Percentiles rank a stretch among this genome's conserved stretches.
phyloP scores from a whole-genome alignment of 225 moss, liverwort and hornwort species.

The Lunularia cruciata region DNA sequence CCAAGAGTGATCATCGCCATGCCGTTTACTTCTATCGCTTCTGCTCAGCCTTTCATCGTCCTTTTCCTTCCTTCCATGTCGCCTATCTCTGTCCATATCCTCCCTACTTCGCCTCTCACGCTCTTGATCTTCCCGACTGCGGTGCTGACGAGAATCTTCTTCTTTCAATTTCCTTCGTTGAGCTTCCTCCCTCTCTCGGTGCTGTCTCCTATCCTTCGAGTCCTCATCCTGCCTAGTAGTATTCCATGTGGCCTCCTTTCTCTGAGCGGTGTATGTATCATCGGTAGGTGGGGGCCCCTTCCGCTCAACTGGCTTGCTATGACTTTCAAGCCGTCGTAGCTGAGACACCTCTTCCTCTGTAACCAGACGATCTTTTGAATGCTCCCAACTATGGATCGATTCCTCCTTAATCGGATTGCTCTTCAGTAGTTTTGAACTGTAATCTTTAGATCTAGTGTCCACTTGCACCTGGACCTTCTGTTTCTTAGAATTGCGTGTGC shows the following conservation, averaged over 20 bases:
- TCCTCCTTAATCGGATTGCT: conserved; percentile 60
- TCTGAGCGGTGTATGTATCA: conserved; percentile 54
- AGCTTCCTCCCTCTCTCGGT: conserved; percentile 65
- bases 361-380: conserved; percentile 55
- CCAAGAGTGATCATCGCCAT: conserved; percentile 63
- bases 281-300: conserved; percentile 41
- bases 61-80: conserved; percentile 59
- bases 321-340: conserved; percentile 46
- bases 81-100: conserved; percentile 40
- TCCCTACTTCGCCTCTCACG: conserved; percentile 38
- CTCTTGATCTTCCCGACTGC: conserved; percentile 38
- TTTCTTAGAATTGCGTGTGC: conserved; percentile 60
- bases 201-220: conserved; percentile 53
- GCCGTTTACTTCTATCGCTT: conserved; percentile 61
- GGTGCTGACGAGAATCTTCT: conserved; percentile 45
- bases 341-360: conserved; percentile 53
- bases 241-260: conserved; percentile 51
- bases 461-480: conserved; percentile 51
- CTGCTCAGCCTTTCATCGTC: conserved; percentile 57
- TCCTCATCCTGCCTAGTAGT: conserved; percentile 58
- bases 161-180: conserved; percentile 58
- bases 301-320: conserved; percentile 45
- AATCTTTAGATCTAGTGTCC: conserved; percentile 44
- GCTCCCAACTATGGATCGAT: conserved; percentile 62
- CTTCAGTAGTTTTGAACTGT: conserved; percentile 47